Base-by-base conservation (phyloP, 768 basidiomycete genomes). In the Flagelloscypha sp. region DNA sequence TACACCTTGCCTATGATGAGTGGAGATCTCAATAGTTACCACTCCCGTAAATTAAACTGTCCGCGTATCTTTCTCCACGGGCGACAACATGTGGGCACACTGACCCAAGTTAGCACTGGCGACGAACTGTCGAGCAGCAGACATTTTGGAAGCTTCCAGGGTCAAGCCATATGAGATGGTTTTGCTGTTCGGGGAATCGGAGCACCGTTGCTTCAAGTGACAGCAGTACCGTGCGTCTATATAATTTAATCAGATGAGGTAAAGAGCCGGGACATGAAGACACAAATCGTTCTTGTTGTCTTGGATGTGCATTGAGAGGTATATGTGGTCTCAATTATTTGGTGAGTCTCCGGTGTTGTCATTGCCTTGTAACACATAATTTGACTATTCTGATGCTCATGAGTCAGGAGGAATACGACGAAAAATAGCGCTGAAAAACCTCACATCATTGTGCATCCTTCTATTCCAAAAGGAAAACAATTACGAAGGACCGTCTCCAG, bases 121-220 rank as follows among this genome's bases (percentile, higher is more conserved):
- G 0, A 94, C 58, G n/a, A 76, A 62, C 7, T 90, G 90, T 53
- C 93, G 90, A 3, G 85, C 87, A 2, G 86, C 90, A 1, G 90
- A 90, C 59, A 93, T 89, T 53, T 94, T n/a, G n/a, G n/a, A n/a
- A 90, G 1, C 90, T 90, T 52, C 93, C 90, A 0, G 88, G 90
- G 50, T 94, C 90, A 3, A 94, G 63, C 88, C 89, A 94, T 27
- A 93, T 70, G 2, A 59, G 76, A 48, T 94, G 90, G 4, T 60
- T 58, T 5, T 63, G 57, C 54, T 84, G 87, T 41, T 83, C 59
- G 3, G 71, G 71, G 52, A 93, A 93, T 9, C 87, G 74, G 24
- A 77, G 63, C 6, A 94, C 74, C 53, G 94, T 94, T 7, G 85
- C 76, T 54, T 94, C 90, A 1, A 94, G 66, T 0, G 86, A 89